Evolutionary conservation across 371 early-diverging fungal species (phyloP).

Genomic region (Syncephalastrum sp.): DNA sequence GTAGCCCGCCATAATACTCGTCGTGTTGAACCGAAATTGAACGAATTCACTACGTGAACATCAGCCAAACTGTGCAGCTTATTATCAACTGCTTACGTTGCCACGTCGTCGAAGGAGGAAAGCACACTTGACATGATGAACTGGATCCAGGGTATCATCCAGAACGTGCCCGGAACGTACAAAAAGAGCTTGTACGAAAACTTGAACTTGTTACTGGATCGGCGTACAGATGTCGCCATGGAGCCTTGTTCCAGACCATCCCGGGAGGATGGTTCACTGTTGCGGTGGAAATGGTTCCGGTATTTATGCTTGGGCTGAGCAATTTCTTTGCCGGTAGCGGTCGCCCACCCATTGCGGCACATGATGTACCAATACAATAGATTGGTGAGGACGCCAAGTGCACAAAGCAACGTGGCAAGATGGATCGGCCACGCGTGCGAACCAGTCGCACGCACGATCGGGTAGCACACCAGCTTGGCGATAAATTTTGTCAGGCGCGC

Average conservation of each 20-base stretch:
- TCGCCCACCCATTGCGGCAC: constrained; percentile 31
- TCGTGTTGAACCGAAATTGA: constrained; percentile 42
- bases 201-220: constrained; percentile 8
- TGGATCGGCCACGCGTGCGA: constrained; percentile 24
- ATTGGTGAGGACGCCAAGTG: constrained; percentile 27
- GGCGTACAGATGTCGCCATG: neutral
- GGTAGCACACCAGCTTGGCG: constrained; percentile 40
- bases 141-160: constrained; percentile 48
- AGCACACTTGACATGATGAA: constrained; percentile 45
- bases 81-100: constrained; percentile 28
- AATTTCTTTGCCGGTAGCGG: constrained; percentile 32
- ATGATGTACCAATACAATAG: constrained; percentile 21
- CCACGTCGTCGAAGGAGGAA: constrained; percentile 45
- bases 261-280: constrained; percentile 10
- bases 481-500: constrained; percentile 40
- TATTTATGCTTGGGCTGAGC: constrained; percentile 11
- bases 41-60: constrained; percentile 44
- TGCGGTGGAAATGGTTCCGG: neutral
- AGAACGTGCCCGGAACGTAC: constrained; percentile 38
- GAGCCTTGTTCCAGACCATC: constrained; percentile 4
- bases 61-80: too few species aligned
- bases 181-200: constrained; percentile 28
- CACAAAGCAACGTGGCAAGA: constrained; percentile 40
- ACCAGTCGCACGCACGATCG: constrained; percentile 15
- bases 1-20: constrained; percentile 49